These are phyloP conservation scores for Niebla homalea DNA, from an alignment of 495 filamentous ascomycete genomes.

Conservation along the genomic window DNA sequence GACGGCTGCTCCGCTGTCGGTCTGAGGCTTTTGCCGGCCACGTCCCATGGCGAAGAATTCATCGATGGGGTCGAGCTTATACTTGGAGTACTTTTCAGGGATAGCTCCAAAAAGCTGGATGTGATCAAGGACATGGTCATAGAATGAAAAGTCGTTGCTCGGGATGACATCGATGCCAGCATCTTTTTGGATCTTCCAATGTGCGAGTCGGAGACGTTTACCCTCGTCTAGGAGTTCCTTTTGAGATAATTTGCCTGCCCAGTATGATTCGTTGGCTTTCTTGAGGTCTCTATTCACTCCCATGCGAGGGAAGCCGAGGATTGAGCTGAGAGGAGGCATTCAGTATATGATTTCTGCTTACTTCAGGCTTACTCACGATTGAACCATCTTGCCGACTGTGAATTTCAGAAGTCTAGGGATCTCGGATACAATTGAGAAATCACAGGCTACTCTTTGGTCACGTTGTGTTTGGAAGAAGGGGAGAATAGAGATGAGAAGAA, in stretches of 20 bases:
- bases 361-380: conserved; percentile 43
- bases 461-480: not conserved
- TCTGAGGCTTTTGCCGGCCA: conserved; percentile 74
- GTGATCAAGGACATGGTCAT: conserved; percentile 96
- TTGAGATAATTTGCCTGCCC: conserved; percentile 84
- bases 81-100: conserved; percentile 78
- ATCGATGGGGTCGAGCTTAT: conserved; percentile 75
- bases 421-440: conserved; percentile 11
- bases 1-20: conserved; percentile 46
- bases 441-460: too few species aligned
- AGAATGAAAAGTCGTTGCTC: conserved; percentile 98
- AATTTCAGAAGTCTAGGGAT: conserved; percentile 6
- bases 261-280: conserved; percentile 98
- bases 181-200: conserved; percentile 99
- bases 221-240: conserved; percentile 81
- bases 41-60: conserved; percentile 99
- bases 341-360: not conserved
- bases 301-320: conserved; percentile 87
- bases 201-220: conserved; percentile 86
- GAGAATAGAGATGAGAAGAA: not conserved
- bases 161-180: conserved; percentile 94
- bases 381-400: conserved; percentile 58
- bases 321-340: conserved; percentile 27
- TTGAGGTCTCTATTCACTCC: conserved; percentile 96
- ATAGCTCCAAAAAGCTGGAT: conserved; percentile 94